phyloP scores from a whole-genome alignment of 2,329 filamentous ascomycete species.

The Microsporum ferrugineum region DNA sequence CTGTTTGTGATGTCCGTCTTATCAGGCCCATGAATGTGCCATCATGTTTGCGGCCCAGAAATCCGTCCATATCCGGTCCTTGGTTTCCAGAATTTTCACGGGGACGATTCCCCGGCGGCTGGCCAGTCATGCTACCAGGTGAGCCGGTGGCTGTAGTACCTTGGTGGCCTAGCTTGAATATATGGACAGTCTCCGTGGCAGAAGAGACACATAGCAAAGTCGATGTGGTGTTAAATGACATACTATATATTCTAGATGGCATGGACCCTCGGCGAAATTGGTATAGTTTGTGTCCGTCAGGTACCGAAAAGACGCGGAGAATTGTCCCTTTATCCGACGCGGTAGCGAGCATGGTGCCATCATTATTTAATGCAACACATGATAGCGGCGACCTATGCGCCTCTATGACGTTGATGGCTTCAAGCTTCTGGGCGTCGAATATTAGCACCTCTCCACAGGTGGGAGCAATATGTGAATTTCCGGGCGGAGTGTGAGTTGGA shows the following conservation, averaged over 20 bases:
- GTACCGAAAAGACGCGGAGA: slow-evolving; percentile 88
- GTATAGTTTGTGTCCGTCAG: slow-evolving; percentile 81
- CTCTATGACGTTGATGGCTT: slow-evolving; percentile 90
- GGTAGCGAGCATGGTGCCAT: slow-evolving; percentile 83
- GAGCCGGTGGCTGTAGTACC: slow-evolving; percentile 18
- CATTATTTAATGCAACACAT: slow-evolving; percentile 81
- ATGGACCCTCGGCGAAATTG: slow-evolving; percentile 94
- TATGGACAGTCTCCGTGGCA: slow-evolving; percentile 89
- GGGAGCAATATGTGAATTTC: slow-evolving; percentile 58
- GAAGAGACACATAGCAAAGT: slow-evolving; percentile 92
- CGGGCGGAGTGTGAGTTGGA: slow-evolving; percentile 74
- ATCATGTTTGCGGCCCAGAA: slow-evolving; percentile 41
- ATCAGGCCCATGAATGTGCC: slow-evolving; percentile 84
- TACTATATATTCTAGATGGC: slow-evolving; percentile 91
- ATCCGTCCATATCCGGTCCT: slow-evolving; percentile 17
- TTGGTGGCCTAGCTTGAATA: slow-evolving; percentile 63
- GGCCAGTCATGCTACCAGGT: slow-evolving; percentile 16
- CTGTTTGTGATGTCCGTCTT: slow-evolving; percentile 86
- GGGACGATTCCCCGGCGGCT: slow-evolving; percentile 24
- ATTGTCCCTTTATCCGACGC: slow-evolving; percentile 97
- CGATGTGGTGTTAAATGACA: slow-evolving; percentile 94
- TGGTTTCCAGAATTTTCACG: slow-evolving; percentile 20
- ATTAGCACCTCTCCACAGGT: slow-evolving; percentile 87
- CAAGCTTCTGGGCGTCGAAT: slow-evolving; percentile 78
- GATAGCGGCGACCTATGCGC: slow-evolving; percentile 87